Evolutionary conservation across 2,329 filamentous ascomycete species (phyloP), one percentile per base, ranked within the genome.

Genomic region (Penicillium sp.): DNA sequence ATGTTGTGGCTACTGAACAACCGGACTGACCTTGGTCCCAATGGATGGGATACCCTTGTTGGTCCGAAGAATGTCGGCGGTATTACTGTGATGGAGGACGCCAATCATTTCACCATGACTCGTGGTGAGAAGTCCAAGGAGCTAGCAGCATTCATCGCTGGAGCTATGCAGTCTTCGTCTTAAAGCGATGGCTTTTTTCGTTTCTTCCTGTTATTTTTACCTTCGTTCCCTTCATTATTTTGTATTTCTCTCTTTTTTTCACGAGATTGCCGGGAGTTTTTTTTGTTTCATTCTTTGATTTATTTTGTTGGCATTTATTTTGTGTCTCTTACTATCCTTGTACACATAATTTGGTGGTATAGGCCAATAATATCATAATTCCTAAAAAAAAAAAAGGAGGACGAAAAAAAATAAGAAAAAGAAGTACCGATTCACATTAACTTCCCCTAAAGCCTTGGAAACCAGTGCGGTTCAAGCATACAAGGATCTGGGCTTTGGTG

Each of bases 1-100:
- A 80, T 82, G 79, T 72, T 75, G 48, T 82, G 78, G 75, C 63
- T 82, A 52, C 66, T 80, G 47, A 77, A 80, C 56, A 76, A 79
- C 60, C 72, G 79, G 41, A 77, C 70, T 13, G 77, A 82, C 48
- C 76, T 81, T 53, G 77, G 78, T 2, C 72, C 76, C 2, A 79
- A 79, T 59, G 76, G 77, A 24, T 82, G 79, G 79, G 75, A 79
- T 55, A 72, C 71, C 7, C 68, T 82, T 27, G 71, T 82, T 29
- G 73, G 73, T 5, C 57, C 67, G 3, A 66, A 74, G 47, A 73
- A 77, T 50, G 62, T 74, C 1, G 69, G 69, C 9, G 61, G 65
- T 0, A 73, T 74, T 37, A 70, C 69, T 3, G 54, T 71, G 14
- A 68, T 74, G 56, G 62, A 72, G 39, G 69, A 60, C 24, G 71